phyloP scores from a whole-genome alignment of 2,329 filamentous ascomycete species.

The Aspergillus ustus region DNA sequence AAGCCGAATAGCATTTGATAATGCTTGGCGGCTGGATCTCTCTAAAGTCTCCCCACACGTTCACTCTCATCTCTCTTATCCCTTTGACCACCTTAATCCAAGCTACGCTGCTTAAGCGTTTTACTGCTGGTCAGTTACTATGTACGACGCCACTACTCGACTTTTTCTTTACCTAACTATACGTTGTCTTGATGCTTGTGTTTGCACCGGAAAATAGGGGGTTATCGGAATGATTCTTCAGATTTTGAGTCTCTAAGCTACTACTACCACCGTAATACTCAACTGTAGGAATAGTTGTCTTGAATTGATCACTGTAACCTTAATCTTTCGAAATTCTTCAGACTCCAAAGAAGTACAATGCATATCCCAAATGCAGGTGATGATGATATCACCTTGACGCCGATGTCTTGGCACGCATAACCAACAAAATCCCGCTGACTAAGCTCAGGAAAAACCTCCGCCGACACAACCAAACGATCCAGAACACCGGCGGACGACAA shows the following conservation, averaged over 20 bases:
- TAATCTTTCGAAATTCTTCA: neutral
- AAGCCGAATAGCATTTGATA: neutral
- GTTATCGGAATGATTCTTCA: neutral
- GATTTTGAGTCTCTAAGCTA: neutral
- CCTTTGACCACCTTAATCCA: neutral
- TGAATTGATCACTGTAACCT: slow-evolving; percentile 3
- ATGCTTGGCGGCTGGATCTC: neutral
- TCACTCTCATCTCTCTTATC: neutral
- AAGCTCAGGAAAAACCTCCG: slow-evolving; percentile 34
- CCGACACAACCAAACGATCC: slow-evolving; percentile 9
- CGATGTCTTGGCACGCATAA: slow-evolving; percentile 19
- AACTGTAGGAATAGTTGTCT: neutral
- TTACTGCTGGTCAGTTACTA: slow-evolving; percentile 23
- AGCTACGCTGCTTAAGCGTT: slow-evolving; percentile 7
- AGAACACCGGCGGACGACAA: slow-evolving; percentile 14
- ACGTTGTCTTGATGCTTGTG: neutral
- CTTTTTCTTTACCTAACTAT: neutral
- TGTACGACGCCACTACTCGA: neutral
- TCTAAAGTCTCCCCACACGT: neutral
- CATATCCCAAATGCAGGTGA: neutral
- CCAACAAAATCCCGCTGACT: slow-evolving; percentile 22
- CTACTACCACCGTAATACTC: neutral
- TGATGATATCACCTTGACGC: neutral
- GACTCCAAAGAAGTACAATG: neutral
- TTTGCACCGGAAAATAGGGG: neutral